Conservation (phyloP, 1,139 yeast genomes). For the Insectozyma bohioensis region DNA sequence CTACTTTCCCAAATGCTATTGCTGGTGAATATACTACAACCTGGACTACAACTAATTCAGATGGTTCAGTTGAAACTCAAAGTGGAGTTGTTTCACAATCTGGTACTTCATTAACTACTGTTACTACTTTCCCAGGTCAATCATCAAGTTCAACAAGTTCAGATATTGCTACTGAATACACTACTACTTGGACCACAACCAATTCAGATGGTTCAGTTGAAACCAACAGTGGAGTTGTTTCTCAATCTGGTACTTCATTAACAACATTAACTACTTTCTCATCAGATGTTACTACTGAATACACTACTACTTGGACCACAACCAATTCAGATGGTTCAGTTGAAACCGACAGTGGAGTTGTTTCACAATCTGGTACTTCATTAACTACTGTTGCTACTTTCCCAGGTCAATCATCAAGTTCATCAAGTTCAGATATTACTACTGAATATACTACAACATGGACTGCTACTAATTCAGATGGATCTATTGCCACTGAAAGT, state of each 20-base stretch:
- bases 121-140: constrained; percentile 7
- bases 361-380: constrained; percentile 9
- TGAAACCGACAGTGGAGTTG: constrained; percentile 17
- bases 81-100: constrained; percentile 16
- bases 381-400: constrained; percentile 2
- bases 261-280: constrained; percentile 9
- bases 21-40: constrained; percentile 17
- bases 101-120: constrained; percentile 6
- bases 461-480: constrained; percentile 7
- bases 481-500: constrained; percentile 8
- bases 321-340: constrained; percentile 16
- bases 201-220: constrained; percentile 16
- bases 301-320: constrained; percentile 18
- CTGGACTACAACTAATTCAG: constrained; percentile 12
- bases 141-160: constrained; percentile 1
- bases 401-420: constrained; percentile 1
- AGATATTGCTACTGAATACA: constrained; percentile 10
- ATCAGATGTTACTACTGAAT: constrained; percentile 13
- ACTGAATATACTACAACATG: constrained; percentile 5
- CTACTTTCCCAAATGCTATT: not conserved
- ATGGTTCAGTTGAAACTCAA: constrained; percentile 15
- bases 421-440: not conserved
- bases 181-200: constrained; percentile 11
- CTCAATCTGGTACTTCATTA: constrained; percentile 7
- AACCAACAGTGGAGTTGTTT: constrained; percentile 12